A percentile compares a stretch with the other conserved stretches of the same genome.
phyloP scores from a whole-genome alignment of 1,139 yeast species.

The Yamadazyma taylorii region DNA sequence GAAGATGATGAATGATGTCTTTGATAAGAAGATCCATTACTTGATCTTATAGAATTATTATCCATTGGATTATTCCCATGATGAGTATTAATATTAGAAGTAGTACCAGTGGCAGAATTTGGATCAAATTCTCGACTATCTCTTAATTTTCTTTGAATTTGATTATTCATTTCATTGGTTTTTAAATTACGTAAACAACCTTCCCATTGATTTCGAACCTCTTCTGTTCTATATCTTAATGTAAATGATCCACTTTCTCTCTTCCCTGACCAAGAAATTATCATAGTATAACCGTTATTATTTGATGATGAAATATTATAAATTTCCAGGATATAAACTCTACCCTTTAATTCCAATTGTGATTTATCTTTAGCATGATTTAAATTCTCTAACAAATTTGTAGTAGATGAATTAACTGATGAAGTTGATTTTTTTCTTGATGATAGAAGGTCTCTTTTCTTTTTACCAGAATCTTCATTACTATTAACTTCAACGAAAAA shows the following conservation, averaged over 20 bases:
- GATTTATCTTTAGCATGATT: slow-evolving; percentile 32
- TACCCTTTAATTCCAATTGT: slow-evolving; percentile 59
- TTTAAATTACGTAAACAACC: slow-evolving; percentile 50
- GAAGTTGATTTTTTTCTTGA: slow-evolving; percentile 43
- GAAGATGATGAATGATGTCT: slow-evolving; percentile 49
- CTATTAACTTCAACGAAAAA: slow-evolving; percentile 58
- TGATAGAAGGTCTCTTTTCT: slow-evolving; percentile 36
- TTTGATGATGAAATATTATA: slow-evolving; percentile 50
- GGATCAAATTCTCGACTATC: slow-evolving; percentile 39
- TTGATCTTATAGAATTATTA: slow-evolving; percentile 25
- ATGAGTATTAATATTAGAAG: slow-evolving; percentile 9
- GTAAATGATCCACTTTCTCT: slow-evolving; percentile 77
- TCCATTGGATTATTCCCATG: slow-evolving; percentile 5
- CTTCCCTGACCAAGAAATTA: slow-evolving; percentile 77
- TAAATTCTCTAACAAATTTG: slow-evolving; percentile 38
- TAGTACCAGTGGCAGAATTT: slow-evolving; percentile 18
- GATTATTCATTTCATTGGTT: slow-evolving; percentile 43
- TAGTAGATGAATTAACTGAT: slow-evolving; percentile 34
- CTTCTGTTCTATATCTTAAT: slow-evolving; percentile 68
- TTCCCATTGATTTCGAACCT: slow-evolving; percentile 71
- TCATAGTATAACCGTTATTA: slow-evolving; percentile 52
- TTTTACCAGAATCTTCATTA: slow-evolving; percentile 28
- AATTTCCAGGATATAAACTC: slow-evolving; percentile 68
- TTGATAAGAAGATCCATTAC: slow-evolving; percentile 32
- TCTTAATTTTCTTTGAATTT: slow-evolving; percentile 38